Base-by-base conservation (phyloP, 2,329 filamentous ascomycete genomes). In the Cadophora malorum region DNA sequence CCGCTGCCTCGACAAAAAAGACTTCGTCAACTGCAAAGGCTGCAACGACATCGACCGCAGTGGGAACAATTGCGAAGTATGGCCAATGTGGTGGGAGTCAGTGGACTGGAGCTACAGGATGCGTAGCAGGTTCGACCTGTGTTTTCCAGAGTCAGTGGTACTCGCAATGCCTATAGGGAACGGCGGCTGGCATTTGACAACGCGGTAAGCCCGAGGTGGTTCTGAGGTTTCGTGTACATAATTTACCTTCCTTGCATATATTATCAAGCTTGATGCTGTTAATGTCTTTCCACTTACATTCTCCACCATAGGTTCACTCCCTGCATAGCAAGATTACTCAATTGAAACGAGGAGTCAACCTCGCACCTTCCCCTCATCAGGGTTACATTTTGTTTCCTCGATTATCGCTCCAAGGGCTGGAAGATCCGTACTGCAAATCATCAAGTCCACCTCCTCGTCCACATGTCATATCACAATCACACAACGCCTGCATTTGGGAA, bases 81-180 rank as follows among this genome's bases (percentile, higher is more conserved):
- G 52, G 33, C 14, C 67, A 69, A 35, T 67, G 67, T 21, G 67
- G 64, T 31, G 67, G 67, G 5, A 21, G 41, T 28, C 58, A 47
- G 33, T 71, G 67, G 67, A 60, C 60, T 23, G 50, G 61, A 33
- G 12, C 62, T 10, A 55, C 41, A 8, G 56, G 56, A 7, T 69
- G 67, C 52, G 65, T 64, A 23, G 49, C 61, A 35, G 69, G 67
- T 16, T 67, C 67, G 12, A 67, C 58, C 14, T 71, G 69, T 33
- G 62, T 55, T 25, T 23, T 19, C 9, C 63, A 65, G 50, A 69
- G 67, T 59, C 35, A 63, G 14, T 69, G 59, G 45, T 71, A 71
- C 56, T 71, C 69, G 38, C 65, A 69, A 21, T 67, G 67, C 55
- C 25, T 69, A 23, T 59, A 38, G 35, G 35, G 35, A 14, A 9